These are phyloP conservation scores for Yamadazyma siamensis DNA, from an alignment of 1,139 yeast species.

Conservation along the genomic window DNA sequence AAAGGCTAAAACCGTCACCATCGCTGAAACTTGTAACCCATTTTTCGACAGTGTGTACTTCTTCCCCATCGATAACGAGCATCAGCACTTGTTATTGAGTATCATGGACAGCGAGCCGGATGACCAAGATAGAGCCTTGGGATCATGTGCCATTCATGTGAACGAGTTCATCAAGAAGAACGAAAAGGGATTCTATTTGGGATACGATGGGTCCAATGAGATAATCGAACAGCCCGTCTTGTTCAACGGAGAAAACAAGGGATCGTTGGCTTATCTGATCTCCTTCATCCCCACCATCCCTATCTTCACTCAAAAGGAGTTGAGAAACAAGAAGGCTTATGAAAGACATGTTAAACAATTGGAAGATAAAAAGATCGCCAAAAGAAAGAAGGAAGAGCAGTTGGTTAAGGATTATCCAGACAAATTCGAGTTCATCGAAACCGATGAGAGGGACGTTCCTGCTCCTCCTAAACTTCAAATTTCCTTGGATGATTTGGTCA, in stretches of 20 bases:
- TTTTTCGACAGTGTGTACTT: constrained; percentile 55
- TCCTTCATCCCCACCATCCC: constrained; percentile 65
- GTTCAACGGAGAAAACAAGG: constrained; percentile 43
- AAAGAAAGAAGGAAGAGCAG: constrained; percentile 40
- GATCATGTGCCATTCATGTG: constrained; percentile 51
- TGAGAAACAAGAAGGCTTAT: constrained; percentile 37
- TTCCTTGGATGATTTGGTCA: constrained; percentile 50
- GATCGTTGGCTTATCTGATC: constrained; percentile 52
- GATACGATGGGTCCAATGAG: constrained; percentile 50
- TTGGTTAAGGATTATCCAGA: constrained; percentile 56
- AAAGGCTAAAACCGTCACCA: constrained; percentile 52
- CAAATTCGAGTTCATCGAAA: constrained; percentile 63
- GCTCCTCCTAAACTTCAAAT: constrained; percentile 45
- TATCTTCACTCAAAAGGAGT: constrained; percentile 56
- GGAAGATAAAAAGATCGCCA: constrained; percentile 34
- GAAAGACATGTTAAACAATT: constrained; percentile 22
- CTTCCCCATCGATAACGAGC: constrained; percentile 60
- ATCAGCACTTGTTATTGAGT: constrained; percentile 56
- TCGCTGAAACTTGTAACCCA: constrained; percentile 57
- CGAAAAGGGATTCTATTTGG: constrained; percentile 42
- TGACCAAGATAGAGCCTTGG: constrained; percentile 62
- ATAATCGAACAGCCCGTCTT: constrained; percentile 45
- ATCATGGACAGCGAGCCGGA: constrained; percentile 65
- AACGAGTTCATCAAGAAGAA: constrained; percentile 49
- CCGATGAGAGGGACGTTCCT: constrained; percentile 44